Percentiles rank a stretch among this genome's conserved stretches.
These are phyloP conservation scores for Colletotrichum plurivorum DNA, from an alignment of 2,329 filamentous ascomycete species.

Conservation along the genomic window DNA sequence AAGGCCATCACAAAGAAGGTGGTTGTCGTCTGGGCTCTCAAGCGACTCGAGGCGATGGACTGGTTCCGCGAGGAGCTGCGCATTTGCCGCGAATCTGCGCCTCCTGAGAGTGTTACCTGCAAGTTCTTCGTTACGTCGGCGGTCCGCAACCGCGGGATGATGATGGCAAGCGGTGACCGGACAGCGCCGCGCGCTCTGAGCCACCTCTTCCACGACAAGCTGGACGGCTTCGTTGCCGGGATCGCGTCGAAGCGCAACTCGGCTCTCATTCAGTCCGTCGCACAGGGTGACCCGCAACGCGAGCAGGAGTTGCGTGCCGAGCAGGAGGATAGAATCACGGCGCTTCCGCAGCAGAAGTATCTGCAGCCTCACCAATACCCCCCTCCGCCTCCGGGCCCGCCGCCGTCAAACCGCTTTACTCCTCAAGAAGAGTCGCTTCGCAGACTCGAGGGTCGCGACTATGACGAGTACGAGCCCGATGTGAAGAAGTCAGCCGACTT, in stretches of 20 bases:
- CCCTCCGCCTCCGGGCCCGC: conserved; percentile 48
- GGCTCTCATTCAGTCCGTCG: conserved; percentile 84
- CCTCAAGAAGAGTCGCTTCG: conserved; percentile 63
- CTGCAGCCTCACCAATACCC: conserved; percentile 66
- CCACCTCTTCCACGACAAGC: conserved; percentile 84
- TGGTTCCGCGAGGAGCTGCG: conserved; percentile 97
- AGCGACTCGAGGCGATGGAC: conserved; percentile 92
- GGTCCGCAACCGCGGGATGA: conserved; percentile 63
- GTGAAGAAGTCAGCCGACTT: conserved; percentile 59
- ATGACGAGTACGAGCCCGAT: conserved; percentile 59
- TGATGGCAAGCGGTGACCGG: conserved; percentile 50
- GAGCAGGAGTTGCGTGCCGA: conserved; percentile 86
- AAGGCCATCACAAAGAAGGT: conserved; percentile 94
- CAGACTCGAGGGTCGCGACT: conserved; percentile 63
- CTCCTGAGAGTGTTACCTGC: conserved; percentile 89
- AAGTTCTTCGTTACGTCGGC: conserved; percentile 94
- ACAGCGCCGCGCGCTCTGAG: conserved; percentile 76
- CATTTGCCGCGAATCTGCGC: conserved; percentile 91
- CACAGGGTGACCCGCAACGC: conserved; percentile 81
- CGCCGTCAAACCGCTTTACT: conserved; percentile 49
- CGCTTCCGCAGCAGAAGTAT: conserved; percentile 79
- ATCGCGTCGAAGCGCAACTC: conserved; percentile 91
- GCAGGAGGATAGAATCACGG: conserved; percentile 87
- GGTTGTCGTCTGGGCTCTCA: conserved; percentile 94
- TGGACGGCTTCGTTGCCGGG: conserved; percentile 89